Evolutionary conservation across 805 yeast genomes (phyloP).

Genomic region (Geotrichum ghanense): DNA sequence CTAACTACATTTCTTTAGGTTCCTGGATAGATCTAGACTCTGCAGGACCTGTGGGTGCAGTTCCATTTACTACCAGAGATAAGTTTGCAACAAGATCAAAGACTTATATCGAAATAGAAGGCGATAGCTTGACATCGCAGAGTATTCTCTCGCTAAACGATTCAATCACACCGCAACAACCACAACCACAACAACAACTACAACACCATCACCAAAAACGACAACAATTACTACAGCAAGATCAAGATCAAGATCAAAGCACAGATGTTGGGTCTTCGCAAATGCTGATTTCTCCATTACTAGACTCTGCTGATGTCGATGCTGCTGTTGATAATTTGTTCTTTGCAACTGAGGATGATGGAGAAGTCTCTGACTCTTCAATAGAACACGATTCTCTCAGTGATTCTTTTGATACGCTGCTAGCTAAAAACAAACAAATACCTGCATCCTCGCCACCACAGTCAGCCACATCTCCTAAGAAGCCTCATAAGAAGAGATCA

Average conservation of each 20-base stretch:
- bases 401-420: background rate
- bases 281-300: background rate
- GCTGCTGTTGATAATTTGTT: too few relatives aligned
- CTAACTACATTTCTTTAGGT: background rate
- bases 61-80: background rate
- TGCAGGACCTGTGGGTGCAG: background rate
- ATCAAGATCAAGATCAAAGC: too few relatives aligned
- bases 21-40: constrained; percentile 1
- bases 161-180: background rate
- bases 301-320: background rate
- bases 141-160: background rate
- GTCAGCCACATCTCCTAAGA: background rate
- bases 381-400: background rate
- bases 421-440: constrained; percentile 1
- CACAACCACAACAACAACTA: too few relatives aligned
- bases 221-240: background rate
- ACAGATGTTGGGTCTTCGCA: too few relatives aligned
- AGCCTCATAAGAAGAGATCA: background rate
- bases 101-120: background rate
- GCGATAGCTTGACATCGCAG: background rate
- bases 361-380: background rate
- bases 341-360: background rate
- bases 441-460: background rate
- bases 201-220: too few relatives aligned
- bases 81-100: background rate